Evolutionary conservation across 140 eudicot species (phyloP).

Genomic region (Oenanthe javanica): DNA sequence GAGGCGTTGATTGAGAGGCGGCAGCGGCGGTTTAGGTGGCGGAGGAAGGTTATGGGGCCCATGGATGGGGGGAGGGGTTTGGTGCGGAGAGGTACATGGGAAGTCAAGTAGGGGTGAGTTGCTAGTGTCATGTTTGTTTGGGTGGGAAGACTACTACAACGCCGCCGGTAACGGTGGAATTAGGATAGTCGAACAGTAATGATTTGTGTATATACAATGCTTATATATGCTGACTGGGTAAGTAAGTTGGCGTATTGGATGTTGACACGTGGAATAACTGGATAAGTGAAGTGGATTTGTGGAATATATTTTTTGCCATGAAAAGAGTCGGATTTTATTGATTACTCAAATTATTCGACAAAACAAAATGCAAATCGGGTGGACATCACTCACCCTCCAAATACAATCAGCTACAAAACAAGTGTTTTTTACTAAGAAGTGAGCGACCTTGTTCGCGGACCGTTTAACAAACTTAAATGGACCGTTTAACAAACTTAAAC

Average conservation of each 20-base stretch:
- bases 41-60: constrained; percentile 28
- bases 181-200: no score
- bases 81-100: constrained; percentile 50
- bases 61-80: constrained; percentile 24
- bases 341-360: no score
- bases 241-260: background rate
- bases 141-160: background rate
- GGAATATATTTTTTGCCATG: no score
- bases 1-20: constrained; percentile 1
- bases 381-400: no score
- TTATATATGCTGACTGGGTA: background rate
- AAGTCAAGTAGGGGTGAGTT: constrained; percentile 23
- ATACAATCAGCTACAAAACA: no score
- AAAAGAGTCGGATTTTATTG: no score
- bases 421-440: no score
- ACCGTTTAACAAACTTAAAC: no score
- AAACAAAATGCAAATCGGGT: no score
- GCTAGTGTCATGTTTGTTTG: background rate
- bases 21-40: constrained; percentile 22
- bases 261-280: background rate
- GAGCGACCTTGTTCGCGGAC: no score
- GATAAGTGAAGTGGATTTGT: background rate
- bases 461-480: no score
- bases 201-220: no score
- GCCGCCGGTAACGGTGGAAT: background rate